A percentile compares a stretch with the other conserved stretches of the same genome.
phyloP scores from a whole-genome alignment of 2,329 filamentous ascomycete genomes.

The Botryosphaeria dothidea region DNA sequence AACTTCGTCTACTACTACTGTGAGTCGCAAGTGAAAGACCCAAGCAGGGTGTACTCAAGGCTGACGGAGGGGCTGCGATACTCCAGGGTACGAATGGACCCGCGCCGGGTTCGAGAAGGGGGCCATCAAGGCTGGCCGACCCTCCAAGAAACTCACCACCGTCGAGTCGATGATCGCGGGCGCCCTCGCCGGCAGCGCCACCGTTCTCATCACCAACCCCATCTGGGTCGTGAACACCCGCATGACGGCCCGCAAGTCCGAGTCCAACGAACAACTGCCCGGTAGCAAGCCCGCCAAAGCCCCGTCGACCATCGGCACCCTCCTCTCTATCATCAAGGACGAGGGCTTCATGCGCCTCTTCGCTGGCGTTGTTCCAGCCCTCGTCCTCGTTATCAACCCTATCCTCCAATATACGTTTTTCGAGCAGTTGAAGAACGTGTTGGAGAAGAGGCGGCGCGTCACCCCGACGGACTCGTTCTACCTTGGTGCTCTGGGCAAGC shows the following conservation, averaged over 20 bases:
- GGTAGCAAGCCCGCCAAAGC: conserved; percentile 51
- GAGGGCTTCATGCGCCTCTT: conserved; percentile 88
- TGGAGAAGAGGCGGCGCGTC: conserved; percentile 76
- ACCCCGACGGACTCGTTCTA: conserved; percentile 87
- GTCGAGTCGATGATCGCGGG: conserved; percentile 94
- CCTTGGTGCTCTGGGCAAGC: conserved; percentile 88
- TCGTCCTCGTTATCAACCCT: conserved; percentile 95
- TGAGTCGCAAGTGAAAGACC: conserved; percentile 16
- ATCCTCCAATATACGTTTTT: conserved; percentile 99
- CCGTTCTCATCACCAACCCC: conserved; percentile 93
- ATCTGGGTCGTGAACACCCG: conserved; percentile 99
- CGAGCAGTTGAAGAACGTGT: conserved; percentile 90
- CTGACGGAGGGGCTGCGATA: not conserved
- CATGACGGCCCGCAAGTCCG: conserved; percentile 87
- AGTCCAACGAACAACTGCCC: conserved; percentile 43
- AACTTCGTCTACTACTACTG: conserved; percentile 99
- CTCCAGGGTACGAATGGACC: conserved; percentile 87
- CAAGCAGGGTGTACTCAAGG: no score
- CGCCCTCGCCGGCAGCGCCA: conserved; percentile 88
- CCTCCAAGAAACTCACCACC: conserved; percentile 81
- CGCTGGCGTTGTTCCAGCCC: conserved; percentile 84
- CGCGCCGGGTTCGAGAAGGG: conserved; percentile 80
- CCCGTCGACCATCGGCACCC: conserved; percentile 76
- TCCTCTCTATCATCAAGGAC: conserved; percentile 76
- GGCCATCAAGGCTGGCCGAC: conserved; percentile 70